Conservation (phyloP, 202 grass and related monocot genomes). For the Zoysia matrella region DNA sequence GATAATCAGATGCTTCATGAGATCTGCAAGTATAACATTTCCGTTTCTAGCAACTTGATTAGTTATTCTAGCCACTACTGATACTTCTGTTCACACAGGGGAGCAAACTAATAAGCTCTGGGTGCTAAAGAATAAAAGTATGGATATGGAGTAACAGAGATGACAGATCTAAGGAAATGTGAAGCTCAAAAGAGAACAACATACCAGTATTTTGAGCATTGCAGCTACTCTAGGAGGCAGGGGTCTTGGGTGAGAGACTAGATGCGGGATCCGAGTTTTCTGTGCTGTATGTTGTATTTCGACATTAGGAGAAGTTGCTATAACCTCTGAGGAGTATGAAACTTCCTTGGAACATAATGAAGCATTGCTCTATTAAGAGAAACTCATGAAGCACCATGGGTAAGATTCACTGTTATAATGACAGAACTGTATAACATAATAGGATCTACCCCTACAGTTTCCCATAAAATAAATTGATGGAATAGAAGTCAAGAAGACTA, state of each 20-base stretch:
- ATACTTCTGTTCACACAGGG: slow-evolving; percentile 7
- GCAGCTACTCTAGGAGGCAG: slow-evolving; percentile 74
- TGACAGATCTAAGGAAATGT: slow-evolving; percentile 1
- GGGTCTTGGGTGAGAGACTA: slow-evolving; percentile 62
- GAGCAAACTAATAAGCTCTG: slow-evolving; percentile 15
- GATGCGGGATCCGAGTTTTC: slow-evolving; percentile 56
- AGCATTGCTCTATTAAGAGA: slow-evolving; percentile 65
- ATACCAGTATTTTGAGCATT: slow-evolving; percentile 96
- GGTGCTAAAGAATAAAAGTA: neutral
- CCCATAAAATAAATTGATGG: neutral
- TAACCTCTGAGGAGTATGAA: slow-evolving; percentile 67
- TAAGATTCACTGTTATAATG: slow-evolving; percentile 18
- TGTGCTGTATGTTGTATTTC: slow-evolving; percentile 50
- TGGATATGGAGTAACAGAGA: slow-evolving; percentile 13
- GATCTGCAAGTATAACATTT: slow-evolving; percentile 3
- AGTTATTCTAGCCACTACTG: neutral
- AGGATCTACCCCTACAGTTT: neutral
- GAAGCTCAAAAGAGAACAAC: slow-evolving; percentile 43
- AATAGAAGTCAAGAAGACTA: slow-evolving; percentile 24
- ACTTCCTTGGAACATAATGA: slow-evolving; percentile 69
- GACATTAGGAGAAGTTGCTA: slow-evolving; percentile 66
- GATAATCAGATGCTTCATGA: slow-evolving; percentile 4
- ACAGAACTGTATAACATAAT: neutral
- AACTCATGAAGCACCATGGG: slow-evolving; percentile 27
- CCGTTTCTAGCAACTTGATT: slow-evolving; percentile 4